These are phyloP conservation scores for Colletotrichum kahawae DNA, from an alignment of 2,329 filamentous ascomycete species.

Conservation along the genomic window DNA sequence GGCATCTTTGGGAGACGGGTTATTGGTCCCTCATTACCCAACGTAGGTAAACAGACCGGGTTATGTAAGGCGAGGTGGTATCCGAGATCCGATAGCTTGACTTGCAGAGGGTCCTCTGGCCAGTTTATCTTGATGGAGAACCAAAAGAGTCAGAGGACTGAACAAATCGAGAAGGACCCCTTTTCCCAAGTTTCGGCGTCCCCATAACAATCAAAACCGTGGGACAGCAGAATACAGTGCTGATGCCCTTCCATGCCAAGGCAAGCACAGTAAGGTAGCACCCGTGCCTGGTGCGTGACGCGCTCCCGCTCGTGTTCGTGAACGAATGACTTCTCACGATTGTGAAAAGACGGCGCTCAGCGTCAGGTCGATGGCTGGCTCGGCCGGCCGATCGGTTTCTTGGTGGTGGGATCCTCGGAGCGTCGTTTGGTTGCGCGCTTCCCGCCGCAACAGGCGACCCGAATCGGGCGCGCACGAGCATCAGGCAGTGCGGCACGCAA, in stretches of 20 bases:
- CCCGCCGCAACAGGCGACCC: background rate
- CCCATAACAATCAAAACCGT: background rate
- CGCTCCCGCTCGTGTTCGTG: background rate
- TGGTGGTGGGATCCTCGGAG: background rate
- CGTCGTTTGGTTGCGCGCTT: constrained; percentile 4
- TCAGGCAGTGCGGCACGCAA: background rate
- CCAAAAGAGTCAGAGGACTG: background rate
- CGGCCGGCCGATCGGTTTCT: background rate
- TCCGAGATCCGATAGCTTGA: background rate
- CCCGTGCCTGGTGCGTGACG: background rate
- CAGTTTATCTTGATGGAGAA: background rate
- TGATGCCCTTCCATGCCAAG: background rate
- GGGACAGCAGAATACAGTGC: background rate
- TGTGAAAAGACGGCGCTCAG: background rate
- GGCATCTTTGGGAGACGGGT: background rate
- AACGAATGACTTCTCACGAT: background rate
- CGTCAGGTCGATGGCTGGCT: background rate
- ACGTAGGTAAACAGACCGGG: background rate
- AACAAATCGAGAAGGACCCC: constrained; percentile 3
- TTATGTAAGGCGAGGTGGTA: background rate
- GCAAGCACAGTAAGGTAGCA: background rate
- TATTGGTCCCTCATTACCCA: background rate
- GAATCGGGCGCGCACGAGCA: background rate
- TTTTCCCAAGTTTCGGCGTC: background rate
- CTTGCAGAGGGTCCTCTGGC: background rate